Evolutionary conservation across 2,329 filamentous ascomycete species (phyloP).

Genomic region (Fusarium lateritium): DNA sequence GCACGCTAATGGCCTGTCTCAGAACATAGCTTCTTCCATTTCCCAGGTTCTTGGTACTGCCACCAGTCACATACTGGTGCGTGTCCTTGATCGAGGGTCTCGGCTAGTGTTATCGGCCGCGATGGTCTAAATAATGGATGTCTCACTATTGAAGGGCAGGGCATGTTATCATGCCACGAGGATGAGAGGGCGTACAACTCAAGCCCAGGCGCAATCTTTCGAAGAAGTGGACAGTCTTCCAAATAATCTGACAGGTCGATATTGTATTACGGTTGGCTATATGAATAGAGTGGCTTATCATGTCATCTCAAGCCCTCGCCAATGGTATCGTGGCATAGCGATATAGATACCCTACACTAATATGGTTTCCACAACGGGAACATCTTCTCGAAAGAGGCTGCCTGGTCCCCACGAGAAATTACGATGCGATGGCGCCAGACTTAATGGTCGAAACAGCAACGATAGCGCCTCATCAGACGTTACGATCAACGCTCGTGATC

Average conservation of each 20-base stretch:
- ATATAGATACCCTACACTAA: conserved; percentile 29
- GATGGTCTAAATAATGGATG: neutral
- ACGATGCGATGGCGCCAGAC: conserved; percentile 28
- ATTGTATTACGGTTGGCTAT: neutral
- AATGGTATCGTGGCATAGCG: neutral
- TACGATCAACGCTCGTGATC: neutral
- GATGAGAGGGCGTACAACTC: neutral
- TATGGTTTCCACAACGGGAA: neutral
- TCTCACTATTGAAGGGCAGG: conserved; percentile 8
- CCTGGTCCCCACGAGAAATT: conserved; percentile 16
- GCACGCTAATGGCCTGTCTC: neutral
- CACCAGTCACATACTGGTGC: neutral
- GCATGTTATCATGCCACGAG: neutral
- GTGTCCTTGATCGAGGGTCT: conserved; percentile 10
- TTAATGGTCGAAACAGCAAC: conserved; percentile 11
- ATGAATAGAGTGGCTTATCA: neutral
- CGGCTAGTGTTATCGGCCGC: conserved; percentile 9
- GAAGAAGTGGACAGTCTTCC: too few relatives aligned
- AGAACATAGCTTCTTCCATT: neutral
- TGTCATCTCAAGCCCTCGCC: conserved; percentile 3
- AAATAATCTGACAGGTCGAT: neutral
- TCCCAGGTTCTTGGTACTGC: conserved; percentile 3
- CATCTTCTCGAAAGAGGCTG: conserved; percentile 17
- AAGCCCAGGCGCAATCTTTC: neutral
- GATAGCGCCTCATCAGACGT: conserved; percentile 2